Base-by-base conservation (phyloP, 495 filamentous ascomycete species). In the Coniosporium apollinis region DNA sequence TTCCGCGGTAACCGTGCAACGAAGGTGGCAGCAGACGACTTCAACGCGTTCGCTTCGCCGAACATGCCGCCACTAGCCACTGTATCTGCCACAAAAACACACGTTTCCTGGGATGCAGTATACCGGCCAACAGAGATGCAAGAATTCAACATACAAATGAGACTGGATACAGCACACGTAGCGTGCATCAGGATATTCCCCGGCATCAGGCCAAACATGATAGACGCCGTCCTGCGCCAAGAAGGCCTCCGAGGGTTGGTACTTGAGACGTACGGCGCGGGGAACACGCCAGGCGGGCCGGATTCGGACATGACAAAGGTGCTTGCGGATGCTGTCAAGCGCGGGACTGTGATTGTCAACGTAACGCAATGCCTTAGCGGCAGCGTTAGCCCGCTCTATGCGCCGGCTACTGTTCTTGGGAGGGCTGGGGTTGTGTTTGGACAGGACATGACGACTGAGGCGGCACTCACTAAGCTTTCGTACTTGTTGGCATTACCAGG, bases 181-280 rank as follows among this genome's bases (percentile, higher is more conserved):
- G 86, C 86, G 3, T 92, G 84, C 52, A 63, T 97, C 40, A 74
- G 87, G 13, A 84, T 97, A 45, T 97, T 96, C 54, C 89, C 89
- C 0, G 89, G 89, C 15, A 93, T 97, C 58, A 78, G 80, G 54
- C 83, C 89, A 3, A 77, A 87, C 45, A 92, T 97, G 83, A 71
- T 97, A 10, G 82, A 92, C 51, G 79, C 77, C 4, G 84, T 97
- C 14, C 62, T 96, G 36, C 64, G 67, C 20, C 55, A 89, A n/a
- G 70, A 82, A 3, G 74, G 75, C 8, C 61, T 97, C 8, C 70
- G 77, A 33, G 89, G 89, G 0, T 57, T 97, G 28, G 74, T 97
- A 14, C 63, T 97, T 18, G 86, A 94, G 62, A 94, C 89, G 0
- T 97, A 94, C 55, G 89, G 89, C 20, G 81, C 86, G 42, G 89